phyloP scores from a whole-genome alignment of 768 basidiomycete species.

The Leucocoprinus sp. region DNA sequence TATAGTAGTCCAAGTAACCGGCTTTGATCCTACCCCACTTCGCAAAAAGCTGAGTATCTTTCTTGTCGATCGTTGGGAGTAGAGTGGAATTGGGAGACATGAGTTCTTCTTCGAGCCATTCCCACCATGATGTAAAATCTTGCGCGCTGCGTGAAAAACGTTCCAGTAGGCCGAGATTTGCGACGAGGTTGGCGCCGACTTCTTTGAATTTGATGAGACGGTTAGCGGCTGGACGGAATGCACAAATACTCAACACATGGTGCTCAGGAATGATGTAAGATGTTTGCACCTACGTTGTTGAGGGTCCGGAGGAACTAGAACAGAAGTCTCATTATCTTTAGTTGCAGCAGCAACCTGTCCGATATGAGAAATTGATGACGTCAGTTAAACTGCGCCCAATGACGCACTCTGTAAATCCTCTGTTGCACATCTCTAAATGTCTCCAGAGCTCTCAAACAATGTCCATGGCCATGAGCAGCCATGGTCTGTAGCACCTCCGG shows the following conservation, averaged over 20 bases:
- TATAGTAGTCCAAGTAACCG: slow-evolving; percentile 22
- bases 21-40: slow-evolving; percentile 19
- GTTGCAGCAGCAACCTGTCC: slow-evolving; percentile 33
- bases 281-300: slow-evolving; percentile 21
- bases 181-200: slow-evolving; percentile 29
- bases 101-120: slow-evolving; percentile 22
- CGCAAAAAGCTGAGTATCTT: slow-evolving; percentile 10
- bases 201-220: slow-evolving; percentile 28
- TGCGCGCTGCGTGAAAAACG: slow-evolving; percentile 22
- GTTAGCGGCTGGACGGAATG: slow-evolving; percentile 19
- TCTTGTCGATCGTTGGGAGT: slow-evolving; percentile 6
- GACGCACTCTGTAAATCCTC: slow-evolving; percentile 31
- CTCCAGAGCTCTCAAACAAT: slow-evolving; percentile 19
- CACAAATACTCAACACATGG: too few species aligned
- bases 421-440: slow-evolving; percentile 27
- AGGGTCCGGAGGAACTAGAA: slow-evolving; percentile 29
- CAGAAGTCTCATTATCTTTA: slow-evolving; percentile 24
- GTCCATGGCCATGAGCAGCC: slow-evolving; percentile 20
- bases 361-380: too few species aligned
- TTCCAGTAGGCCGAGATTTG: slow-evolving; percentile 27
- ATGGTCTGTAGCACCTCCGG: slow-evolving; percentile 18
- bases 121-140: slow-evolving; percentile 26
- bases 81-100: slow-evolving; percentile 13
- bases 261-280: neutral
- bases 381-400: too few species aligned